Evolutionary conservation across 345 rosid species (phyloP).

Genomic region (Salix caprea): DNA sequence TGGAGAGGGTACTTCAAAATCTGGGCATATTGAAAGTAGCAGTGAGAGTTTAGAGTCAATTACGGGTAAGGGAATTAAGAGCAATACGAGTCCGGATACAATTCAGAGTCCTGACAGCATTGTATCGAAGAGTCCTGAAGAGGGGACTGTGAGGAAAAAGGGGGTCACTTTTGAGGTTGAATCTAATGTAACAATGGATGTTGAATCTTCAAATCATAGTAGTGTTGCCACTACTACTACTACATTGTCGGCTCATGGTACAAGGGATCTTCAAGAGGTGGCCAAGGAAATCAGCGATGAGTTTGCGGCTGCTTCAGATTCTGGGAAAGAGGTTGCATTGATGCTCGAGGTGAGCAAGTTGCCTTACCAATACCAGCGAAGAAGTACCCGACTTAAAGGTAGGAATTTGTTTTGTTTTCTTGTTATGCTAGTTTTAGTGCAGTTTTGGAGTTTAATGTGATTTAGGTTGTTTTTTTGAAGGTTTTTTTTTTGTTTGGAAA

Average conservation of each 20-base stretch:
- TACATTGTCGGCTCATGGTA: conserved; percentile 59
- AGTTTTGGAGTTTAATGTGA: no score
- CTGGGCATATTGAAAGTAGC: conserved; percentile 39
- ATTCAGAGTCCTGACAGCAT: conserved; percentile 40
- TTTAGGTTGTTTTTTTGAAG: no score
- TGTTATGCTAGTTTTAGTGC: neutral
- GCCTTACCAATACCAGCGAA: conserved; percentile 77
- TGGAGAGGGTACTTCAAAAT: conserved; percentile 66
- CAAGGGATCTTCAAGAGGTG: conserved; percentile 79
- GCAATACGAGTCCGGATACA: conserved; percentile 31
- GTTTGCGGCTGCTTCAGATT: conserved; percentile 67
- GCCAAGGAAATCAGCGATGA: conserved; percentile 81
- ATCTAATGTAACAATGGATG: conserved; percentile 27
- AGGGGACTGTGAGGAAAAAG: conserved; percentile 45
- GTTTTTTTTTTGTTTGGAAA: no score
- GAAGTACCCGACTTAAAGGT: conserved; percentile 62
- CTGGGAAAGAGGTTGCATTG: conserved; percentile 82
- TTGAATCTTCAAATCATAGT: conserved; percentile 58
- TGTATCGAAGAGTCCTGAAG: conserved; percentile 44
- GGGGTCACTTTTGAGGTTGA: conserved; percentile 80
- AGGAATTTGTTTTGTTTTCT: conserved; percentile 5
- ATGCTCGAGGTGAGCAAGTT: conserved; percentile 84
- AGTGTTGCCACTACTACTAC: conserved; percentile 32
- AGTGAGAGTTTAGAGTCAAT: conserved; percentile 28
- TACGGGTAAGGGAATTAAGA: conserved; percentile 27